Base-by-base conservation (phyloP, 2,329 filamentous ascomycete genomes). In the Phaeosphaeria sp. region DNA sequence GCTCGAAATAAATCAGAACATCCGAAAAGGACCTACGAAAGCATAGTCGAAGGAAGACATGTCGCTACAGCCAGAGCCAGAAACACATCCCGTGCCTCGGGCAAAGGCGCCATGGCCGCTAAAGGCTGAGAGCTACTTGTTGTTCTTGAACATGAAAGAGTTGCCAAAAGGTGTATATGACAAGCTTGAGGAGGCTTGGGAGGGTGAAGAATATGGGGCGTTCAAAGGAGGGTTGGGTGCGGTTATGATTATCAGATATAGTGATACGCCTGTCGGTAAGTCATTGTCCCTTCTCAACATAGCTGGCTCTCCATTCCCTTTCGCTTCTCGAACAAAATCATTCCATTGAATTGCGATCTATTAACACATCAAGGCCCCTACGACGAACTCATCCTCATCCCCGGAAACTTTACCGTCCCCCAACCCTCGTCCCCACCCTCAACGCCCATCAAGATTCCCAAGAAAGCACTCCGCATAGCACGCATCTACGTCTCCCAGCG, bases 401-500 rank as follows among this genome's bases (percentile, higher is more conserved):
- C 72, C 1, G 72, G 72, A 18, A 70, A 57, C 58, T 75, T 73
- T 59, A 64, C 54, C 30, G 63, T 72, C 43, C 71, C 67, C 1
- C 53, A 57, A 22, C 60, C 65, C 1, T n/a, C 62, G 4, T 23
- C 42, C 18, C 21, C 36, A 11, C 4, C 4, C 25, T 27, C 25
- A 27, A n/a, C n/a, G n/a, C 53, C 60, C 1, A 62, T 55, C 1
- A 68, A 67, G 51, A 65, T 73, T 15, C 68, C 68, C 17, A 66
- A 66, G n/a, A 68, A 64, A n/a, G 67, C 67, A 5, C 65, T 73
- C 23, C 61, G 72, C 18, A 71, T 75, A 23, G 56, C 63, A 22
- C 67, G 71, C 30, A 75, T 75, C 44, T 76, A 75, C 55, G 71
- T 75, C 46, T 73, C 71, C 25, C 72, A 75, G 42, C 66, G 68